Base-by-base conservation (phyloP, 2,329 filamentous ascomycete genomes). In the Arthrobotrys sinensis region DNA sequence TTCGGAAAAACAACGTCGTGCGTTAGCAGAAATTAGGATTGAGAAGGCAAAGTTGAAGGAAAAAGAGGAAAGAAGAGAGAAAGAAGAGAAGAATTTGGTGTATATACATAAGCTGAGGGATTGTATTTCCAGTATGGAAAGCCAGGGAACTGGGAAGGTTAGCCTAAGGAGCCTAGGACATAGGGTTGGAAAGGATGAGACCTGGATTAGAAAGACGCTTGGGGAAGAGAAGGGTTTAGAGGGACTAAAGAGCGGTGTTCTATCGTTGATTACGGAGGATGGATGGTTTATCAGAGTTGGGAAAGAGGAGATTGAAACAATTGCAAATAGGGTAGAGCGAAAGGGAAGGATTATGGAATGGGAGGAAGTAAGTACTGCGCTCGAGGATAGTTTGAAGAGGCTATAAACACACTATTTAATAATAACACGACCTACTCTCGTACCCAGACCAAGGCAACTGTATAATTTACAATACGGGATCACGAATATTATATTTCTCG, bases 251-350 rank as follows among this genome's bases (percentile, higher is more conserved):
- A 46, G 19, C 5, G 62, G 48, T 3, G 16, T 68, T 19, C 14
- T 67, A 12, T 32, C 75, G 7, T 55, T 78, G 32, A 36, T 78
- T 1, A 78, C 75, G 16, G 67, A 78, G 12, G 60, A 63, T 16
- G 75, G 75, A 4, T 78, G 75, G 75, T 68, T 78, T 32, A 64
- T 78, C 3, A 67, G 75, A 24, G 53, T 78, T 38, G 75, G 75
- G n/a, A 46, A 36, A 12, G 75, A 72, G 21, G 50, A 72, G 19
- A 38, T 78, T 6, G 45, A 63, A 11, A 34, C 14, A 6, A 14
- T 78, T 6, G 75, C 62, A 4, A 57, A 38, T 36, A 45, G 53
- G 11, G 52, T 72, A 19, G 67, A 68, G n/a, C 38, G 60, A 36
- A 34, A 28, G 6, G 75, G 75, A 5, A 72, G 72, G 46, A 5